phyloP scores from a whole-genome alignment of 164 flowering plant species.

The Pachysandra terminalis region DNA sequence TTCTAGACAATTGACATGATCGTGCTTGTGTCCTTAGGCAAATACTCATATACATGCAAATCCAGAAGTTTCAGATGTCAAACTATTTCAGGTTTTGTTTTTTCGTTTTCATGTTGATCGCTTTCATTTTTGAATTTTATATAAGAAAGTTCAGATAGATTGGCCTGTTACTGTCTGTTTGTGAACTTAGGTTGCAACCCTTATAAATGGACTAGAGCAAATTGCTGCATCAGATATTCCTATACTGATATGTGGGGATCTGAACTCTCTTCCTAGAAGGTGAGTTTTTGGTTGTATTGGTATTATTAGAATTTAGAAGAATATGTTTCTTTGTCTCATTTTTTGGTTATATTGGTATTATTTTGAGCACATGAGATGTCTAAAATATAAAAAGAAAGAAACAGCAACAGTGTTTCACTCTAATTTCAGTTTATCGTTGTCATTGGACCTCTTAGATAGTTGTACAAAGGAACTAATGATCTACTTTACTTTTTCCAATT shows the following conservation, averaged over 20 bases:
- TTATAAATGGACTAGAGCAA: slow-evolving; percentile 27
- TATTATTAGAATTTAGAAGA: too few relatives aligned
- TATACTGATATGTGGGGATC: slow-evolving; percentile 45
- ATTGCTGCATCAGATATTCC: slow-evolving; percentile 25
- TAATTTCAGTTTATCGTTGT: too few relatives aligned
- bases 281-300: too few relatives aligned
- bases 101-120: background rate
- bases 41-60: slow-evolving; percentile 38
- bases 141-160: background rate
- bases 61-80: slow-evolving; percentile 22
- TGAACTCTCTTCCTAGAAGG: slow-evolving; percentile 50
- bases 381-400: too few relatives aligned
- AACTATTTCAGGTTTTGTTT: slow-evolving; percentile 37
- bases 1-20: slow-evolving; percentile 2
- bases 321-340: background rate
- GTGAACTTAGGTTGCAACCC: slow-evolving; percentile 26
- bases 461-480: too few relatives aligned
- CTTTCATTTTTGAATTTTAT: background rate
- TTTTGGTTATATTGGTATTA: background rate
- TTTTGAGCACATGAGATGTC: too few relatives aligned
- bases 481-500: too few relatives aligned
- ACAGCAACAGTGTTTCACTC: too few relatives aligned
- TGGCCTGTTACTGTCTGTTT: background rate
- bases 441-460: too few relatives aligned
- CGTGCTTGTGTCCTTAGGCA: slow-evolving; percentile 26